Base-by-base conservation (phyloP, 2,329 filamentous ascomycete species). In the Neophaeococcomyces aloes region DNA sequence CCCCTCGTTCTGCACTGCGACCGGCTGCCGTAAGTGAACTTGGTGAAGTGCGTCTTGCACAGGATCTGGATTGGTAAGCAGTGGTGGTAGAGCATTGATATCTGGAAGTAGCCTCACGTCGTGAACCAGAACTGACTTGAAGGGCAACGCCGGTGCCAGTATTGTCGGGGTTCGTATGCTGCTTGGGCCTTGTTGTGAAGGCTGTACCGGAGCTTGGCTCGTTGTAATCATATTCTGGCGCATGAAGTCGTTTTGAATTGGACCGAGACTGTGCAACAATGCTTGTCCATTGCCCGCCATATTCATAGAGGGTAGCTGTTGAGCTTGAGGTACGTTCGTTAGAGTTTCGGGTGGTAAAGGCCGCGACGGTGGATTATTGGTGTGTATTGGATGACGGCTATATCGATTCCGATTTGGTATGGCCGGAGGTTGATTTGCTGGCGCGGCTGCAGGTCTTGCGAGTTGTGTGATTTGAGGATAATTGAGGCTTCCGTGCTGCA, bases 21-120 rank as follows among this genome's bases (percentile, higher is more conserved):
- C 5, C 10, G 76, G 76, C 50, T 71, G 76, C 18, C 69, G 68
- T 21, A 79, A 61, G 54, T 76, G 65, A 34, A 71, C 69, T 58
- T 79, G 75, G 53, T 81, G 78, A 6, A 81, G 61, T n/a, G 68
- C 70, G 21, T 65, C 66, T 6, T 64, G 56, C 18, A 60, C 57
- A 15, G 74, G 68, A 45, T 70, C 62, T 3, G 71, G 66, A 18
- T 44, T 33, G 4, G 43, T 45, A 7, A 43, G 40, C 2, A 36
- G 7, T 15, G 31, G 32, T n/a, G 35, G 32, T 18, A 36, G 17
- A 32, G 11, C 17, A 7, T 31, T 29, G 7, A 35, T 19, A 29
- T 27, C 13, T 21, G 40, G 40, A 4, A 43, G 32, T 4, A 43
- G 32, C 40, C 14, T 4, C 7, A n/a, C n/a, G n/a, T n/a, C n/a